A percentile compares a stretch with the other conserved stretches of the same genome.
Evolutionary conservation across 768 basidiomycete genomes (phyloP).

Genomic region (Lactarius deliciosus): DNA sequence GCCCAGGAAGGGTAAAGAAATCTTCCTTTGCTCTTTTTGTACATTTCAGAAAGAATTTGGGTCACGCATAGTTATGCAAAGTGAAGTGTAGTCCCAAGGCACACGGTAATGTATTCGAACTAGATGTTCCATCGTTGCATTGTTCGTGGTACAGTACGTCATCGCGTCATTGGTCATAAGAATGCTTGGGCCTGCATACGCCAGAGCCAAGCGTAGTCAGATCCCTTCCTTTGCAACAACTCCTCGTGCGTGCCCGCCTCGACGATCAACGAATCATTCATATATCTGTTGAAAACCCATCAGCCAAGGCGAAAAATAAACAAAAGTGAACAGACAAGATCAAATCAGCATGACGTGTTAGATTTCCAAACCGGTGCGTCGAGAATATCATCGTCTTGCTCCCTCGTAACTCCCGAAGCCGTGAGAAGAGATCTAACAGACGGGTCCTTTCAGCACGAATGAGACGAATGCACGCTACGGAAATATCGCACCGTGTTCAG

Average conservation of each 20-base stretch:
- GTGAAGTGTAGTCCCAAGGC: neutral
- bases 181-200: conserved; percentile 73
- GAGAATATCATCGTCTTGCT: conserved; percentile 85
- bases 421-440: conserved; percentile 60
- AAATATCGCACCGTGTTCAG: conserved; percentile 58
- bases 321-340: conserved; percentile 17
- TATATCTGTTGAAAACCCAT: conserved; percentile 48
- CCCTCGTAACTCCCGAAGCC: conserved; percentile 63
- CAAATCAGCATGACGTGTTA: conserved; percentile 54
- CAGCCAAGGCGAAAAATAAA: neutral
- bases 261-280: conserved; percentile 58
- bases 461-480: neutral
- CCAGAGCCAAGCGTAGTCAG: conserved; percentile 73
- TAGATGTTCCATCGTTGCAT: neutral
- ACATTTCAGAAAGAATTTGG: neutral
- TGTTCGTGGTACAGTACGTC: neutral
- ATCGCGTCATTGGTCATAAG: conserved; percentile 15
- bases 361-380: conserved; percentile 66
- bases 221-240: conserved; percentile 51
- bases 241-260: conserved; percentile 69
- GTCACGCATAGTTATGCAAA: neutral
- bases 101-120: neutral
- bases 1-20: no score
- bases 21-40: no score
- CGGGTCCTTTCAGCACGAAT: neutral